Percentiles rank a stretch among this genome's conserved stretches.
Evolutionary conservation across 129 eudicot genomes (phyloP).

Genomic region (Flaveria linearis): DNA sequence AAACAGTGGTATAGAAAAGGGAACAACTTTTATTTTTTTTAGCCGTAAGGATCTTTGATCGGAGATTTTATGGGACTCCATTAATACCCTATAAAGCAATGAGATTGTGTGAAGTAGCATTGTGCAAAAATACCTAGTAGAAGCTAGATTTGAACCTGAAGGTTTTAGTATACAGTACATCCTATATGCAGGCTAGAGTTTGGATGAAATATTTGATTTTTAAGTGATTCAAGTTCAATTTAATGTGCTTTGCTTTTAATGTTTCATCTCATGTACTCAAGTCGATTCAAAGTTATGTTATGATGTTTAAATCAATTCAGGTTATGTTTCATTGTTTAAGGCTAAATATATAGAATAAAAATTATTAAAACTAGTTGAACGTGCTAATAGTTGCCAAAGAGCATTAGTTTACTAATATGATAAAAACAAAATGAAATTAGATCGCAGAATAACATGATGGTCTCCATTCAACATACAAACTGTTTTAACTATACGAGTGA

Average conservation of each 20-base stretch:
- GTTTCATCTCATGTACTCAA: neutral
- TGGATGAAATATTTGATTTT: slow-evolving; percentile 4
- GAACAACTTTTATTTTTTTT: neutral
- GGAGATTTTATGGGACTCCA: too few relatives aligned
- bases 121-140: too few relatives aligned
- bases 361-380: too few relatives aligned
- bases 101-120: too few relatives aligned
- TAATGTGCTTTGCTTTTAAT: neutral
- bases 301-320: neutral
- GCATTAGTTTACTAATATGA: too few relatives aligned
- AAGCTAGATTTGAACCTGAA: too few relatives aligned
- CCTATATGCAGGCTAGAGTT: neutral
- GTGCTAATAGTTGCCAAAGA: too few relatives aligned
- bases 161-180: slow-evolving; percentile 9
- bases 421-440: neutral
- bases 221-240: neutral
- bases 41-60: neutral
- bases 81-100: too few relatives aligned
- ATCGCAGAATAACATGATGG: neutral
- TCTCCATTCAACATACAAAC: neutral
- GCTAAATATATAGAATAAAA: too few relatives aligned
- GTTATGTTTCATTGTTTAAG: neutral
- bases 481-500: slow-evolving; percentile 10
- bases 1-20: slow-evolving; percentile 8
- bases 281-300: too few relatives aligned